Conservation (phyloP, 345 rosid genomes). For the Barbarea vulgaris region DNA sequence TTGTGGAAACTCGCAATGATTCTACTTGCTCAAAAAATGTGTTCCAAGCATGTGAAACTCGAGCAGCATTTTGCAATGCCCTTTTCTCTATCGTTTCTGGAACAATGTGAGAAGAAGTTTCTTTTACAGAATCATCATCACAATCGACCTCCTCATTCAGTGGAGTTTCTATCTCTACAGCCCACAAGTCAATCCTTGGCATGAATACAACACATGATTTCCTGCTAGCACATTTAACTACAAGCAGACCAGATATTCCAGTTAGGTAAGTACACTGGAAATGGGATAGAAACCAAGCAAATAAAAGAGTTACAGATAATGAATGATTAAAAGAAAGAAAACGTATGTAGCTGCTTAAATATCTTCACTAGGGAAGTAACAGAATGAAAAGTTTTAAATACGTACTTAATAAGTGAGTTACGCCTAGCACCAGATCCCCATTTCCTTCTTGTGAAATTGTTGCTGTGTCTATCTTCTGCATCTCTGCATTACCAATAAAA, state of each 20-base stretch:
- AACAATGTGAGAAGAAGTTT: slow-evolving; percentile 39
- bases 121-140: slow-evolving; percentile 38
- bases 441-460: slow-evolving; percentile 91
- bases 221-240: slow-evolving; percentile 85
- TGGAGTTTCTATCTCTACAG: slow-evolving; percentile 51
- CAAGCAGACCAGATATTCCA: slow-evolving; percentile 42
- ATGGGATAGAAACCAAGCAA: slow-evolving; percentile 13
- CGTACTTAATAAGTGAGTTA: slow-evolving; percentile 82
- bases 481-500: slow-evolving; percentile 77
- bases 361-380: slow-evolving; percentile 17
- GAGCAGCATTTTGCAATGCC: slow-evolving; percentile 36
- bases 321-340: slow-evolving; percentile 7
- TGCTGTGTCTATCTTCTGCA: slow-evolving; percentile 90
- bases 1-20: slow-evolving; percentile 68
- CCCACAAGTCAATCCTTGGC: slow-evolving; percentile 98
- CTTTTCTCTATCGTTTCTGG: slow-evolving; percentile 40
- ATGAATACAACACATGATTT: slow-evolving; percentile 69
- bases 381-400: slow-evolving; percentile 2
- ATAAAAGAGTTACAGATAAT: not conserved
- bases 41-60: slow-evolving; percentile 74
- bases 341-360: not conserved
- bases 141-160: slow-evolving; percentile 30
- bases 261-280: slow-evolving; percentile 22
- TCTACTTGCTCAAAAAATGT: slow-evolving; percentile 90
- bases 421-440: slow-evolving; percentile 85